phyloP scores from a whole-genome alignment of 2,329 filamentous ascomycete genomes.

The Aspergillus hiratsukae region DNA sequence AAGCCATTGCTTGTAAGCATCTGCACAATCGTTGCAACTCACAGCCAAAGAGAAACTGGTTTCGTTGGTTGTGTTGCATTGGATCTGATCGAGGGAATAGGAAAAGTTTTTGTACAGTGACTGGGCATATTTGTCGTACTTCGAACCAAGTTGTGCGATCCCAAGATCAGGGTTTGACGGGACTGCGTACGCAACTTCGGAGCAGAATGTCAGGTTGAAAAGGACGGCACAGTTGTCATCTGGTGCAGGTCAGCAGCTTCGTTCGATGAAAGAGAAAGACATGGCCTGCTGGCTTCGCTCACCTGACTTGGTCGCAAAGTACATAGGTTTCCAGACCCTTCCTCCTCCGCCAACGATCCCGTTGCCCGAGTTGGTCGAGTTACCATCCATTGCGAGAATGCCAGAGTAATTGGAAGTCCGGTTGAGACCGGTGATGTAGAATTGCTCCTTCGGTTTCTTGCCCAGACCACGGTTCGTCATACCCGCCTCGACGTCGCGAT shows the following conservation, averaged over 20 bases:
- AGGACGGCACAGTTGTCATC: constrained; percentile 81
- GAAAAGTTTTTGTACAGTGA: constrained; percentile 71
- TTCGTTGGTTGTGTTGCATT: constrained; percentile 71
- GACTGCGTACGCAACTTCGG: constrained; percentile 84
- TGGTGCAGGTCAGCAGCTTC: constrained; percentile 21
- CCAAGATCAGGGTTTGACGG: constrained; percentile 68
- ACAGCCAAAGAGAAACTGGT: constrained; percentile 77
- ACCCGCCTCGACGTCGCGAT: constrained; percentile 53
- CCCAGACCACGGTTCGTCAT: constrained; percentile 67
- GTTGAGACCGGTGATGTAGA: constrained; percentile 74
- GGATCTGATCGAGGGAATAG: constrained; percentile 75
- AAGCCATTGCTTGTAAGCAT: constrained; percentile 89
- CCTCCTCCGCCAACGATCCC: constrained; percentile 67
- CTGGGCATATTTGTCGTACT: constrained; percentile 74
- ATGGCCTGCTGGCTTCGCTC: constrained; percentile 26
- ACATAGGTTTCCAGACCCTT: constrained; percentile 64
- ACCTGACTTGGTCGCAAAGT: constrained; percentile 77
- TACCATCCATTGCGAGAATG: constrained; percentile 62
- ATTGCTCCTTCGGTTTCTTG: constrained; percentile 75
- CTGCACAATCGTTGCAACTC: constrained; percentile 68
- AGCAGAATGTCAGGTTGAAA: constrained; percentile 83
- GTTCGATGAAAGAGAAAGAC: background rate
- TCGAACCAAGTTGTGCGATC: constrained; percentile 54
- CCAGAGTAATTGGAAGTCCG: constrained; percentile 66
- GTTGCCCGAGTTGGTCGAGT: constrained; percentile 51